A percentile compares a stretch with the other conserved stretches of the same genome.
Conservation (phyloP, 805 yeast species). For the Jamesozyma jinghongensis region DNA sequence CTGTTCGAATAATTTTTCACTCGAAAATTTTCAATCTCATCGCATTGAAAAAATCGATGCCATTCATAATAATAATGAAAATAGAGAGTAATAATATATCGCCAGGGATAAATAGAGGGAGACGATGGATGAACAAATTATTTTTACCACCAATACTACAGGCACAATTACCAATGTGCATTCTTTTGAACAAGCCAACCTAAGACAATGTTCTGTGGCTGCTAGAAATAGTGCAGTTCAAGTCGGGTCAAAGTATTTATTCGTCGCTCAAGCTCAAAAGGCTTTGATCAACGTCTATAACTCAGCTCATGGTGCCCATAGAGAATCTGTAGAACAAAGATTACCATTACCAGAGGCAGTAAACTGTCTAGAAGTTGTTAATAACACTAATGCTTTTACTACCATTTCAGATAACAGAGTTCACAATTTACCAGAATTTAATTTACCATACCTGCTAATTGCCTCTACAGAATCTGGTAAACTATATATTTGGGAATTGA, state of each 20-base stretch:
- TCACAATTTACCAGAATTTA: constrained; percentile 33
- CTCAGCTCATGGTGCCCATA: constrained; percentile 30
- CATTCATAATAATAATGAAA: not conserved
- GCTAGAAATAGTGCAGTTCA: constrained; percentile 41
- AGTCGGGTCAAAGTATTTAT: constrained; percentile 48
- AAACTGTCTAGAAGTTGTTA: constrained; percentile 34
- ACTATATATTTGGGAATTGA: constrained; percentile 75
- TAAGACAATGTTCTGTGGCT: constrained; percentile 36
- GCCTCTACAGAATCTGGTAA: constrained; percentile 53
- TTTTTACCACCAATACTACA: constrained; percentile 24
- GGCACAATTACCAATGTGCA: constrained; percentile 24
- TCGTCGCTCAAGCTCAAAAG: constrained; percentile 59
- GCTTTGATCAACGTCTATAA: constrained; percentile 69
- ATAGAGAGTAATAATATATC: too few species aligned
- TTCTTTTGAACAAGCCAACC: constrained; percentile 24
- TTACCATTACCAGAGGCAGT: constrained; percentile 79
- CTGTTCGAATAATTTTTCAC: constrained; percentile 4
- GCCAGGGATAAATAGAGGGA: too few species aligned
- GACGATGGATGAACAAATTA: constrained; percentile 21
- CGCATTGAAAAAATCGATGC: constrained; percentile 13
- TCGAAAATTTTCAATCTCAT: constrained; percentile 12
- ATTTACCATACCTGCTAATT: constrained; percentile 61
- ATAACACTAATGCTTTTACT: constrained; percentile 11
- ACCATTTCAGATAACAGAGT: not conserved
- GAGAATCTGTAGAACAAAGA: constrained; percentile 59